Percentiles rank a stretch among this genome's conserved stretches.
Conservation (phyloP, 2,329 filamentous ascomycete species). For the Harringtonia lauricola region DNA sequence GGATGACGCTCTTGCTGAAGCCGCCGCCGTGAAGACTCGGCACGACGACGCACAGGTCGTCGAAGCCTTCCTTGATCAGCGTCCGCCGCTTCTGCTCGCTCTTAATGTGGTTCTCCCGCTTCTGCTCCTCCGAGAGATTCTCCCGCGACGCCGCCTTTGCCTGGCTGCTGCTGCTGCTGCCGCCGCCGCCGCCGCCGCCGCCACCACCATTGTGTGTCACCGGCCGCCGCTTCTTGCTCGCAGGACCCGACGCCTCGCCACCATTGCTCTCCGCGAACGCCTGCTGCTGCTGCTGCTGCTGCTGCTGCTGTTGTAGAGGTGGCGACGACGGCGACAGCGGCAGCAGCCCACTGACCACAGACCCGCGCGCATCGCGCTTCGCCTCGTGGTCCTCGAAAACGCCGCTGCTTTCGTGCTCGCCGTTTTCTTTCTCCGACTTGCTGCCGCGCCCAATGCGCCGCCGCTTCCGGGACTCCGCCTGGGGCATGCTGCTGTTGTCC, state of each 20-base stretch:
- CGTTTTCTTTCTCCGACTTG: background rate
- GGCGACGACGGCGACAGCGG: background rate
- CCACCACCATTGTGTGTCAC: too few relatives aligned
- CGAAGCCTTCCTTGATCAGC: conserved; percentile 71
- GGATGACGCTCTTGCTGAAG: conserved; percentile 72
- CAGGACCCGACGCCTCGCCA: too few relatives aligned
- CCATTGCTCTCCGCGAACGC: too few relatives aligned
- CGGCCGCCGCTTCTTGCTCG: too few relatives aligned
- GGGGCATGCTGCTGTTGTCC: conserved; percentile 13
- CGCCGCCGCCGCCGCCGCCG: background rate
- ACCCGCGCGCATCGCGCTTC: too few relatives aligned
- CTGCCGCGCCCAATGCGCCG: conserved; percentile 30
- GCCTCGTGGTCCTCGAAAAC: too few relatives aligned
- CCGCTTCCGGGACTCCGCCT: conserved; percentile 30
- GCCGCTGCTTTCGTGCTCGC: background rate
- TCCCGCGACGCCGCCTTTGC: conserved; percentile 41
- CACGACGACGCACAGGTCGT: conserved; percentile 66
- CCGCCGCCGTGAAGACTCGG: conserved; percentile 63
- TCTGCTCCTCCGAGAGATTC: conserved; percentile 73
- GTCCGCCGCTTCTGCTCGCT: conserved; percentile 82
- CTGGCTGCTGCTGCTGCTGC: background rate
- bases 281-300: background rate
- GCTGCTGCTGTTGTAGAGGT: background rate
- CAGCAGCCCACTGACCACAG: too few relatives aligned
- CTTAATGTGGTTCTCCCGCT: conserved; percentile 74